Percentiles rank a stretch among this genome's conserved stretches.
Conservation (phyloP, 2,329 filamentous ascomycete genomes). For the Alternaria sp. region DNA sequence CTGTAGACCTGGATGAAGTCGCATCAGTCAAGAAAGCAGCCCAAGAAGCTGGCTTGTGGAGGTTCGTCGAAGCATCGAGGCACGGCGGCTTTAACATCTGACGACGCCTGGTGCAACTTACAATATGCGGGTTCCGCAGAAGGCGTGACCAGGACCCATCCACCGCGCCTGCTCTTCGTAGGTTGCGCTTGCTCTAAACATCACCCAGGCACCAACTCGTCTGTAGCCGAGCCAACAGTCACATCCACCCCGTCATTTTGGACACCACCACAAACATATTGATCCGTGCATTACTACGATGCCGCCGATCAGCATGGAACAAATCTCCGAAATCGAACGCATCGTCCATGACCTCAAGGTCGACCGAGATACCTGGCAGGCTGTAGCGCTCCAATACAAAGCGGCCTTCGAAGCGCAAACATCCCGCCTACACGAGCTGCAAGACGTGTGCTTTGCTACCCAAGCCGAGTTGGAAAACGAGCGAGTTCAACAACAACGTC, state of each 20-base stretch:
- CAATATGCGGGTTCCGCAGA: not conserved
- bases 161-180: not conserved
- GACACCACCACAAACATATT: constrained; percentile 3
- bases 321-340: constrained; percentile 16
- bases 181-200: not conserved
- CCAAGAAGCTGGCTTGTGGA: constrained; percentile 74
- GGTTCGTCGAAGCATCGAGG: constrained; percentile 72
- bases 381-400: constrained; percentile 36
- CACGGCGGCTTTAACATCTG: constrained; percentile 62
- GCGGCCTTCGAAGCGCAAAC: constrained; percentile 36
- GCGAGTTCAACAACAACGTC: constrained; percentile 22
- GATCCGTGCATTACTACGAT: constrained; percentile 26
- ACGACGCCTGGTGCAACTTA: constrained; percentile 1
- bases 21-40: constrained; percentile 71
- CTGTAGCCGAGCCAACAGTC: not conserved
- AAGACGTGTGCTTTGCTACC: constrained; percentile 37
- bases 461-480: constrained; percentile 44
- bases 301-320: constrained; percentile 7
- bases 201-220: not conserved
- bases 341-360: constrained; percentile 32
- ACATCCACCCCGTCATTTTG: constrained; percentile 3
- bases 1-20: constrained; percentile 69
- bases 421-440: constrained; percentile 28
- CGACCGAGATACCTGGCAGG: constrained; percentile 39
- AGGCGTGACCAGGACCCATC: not conserved